Evolutionary conservation across 176 grass and related monocot species (phyloP).

Genomic region (Carex scoparia): DNA sequence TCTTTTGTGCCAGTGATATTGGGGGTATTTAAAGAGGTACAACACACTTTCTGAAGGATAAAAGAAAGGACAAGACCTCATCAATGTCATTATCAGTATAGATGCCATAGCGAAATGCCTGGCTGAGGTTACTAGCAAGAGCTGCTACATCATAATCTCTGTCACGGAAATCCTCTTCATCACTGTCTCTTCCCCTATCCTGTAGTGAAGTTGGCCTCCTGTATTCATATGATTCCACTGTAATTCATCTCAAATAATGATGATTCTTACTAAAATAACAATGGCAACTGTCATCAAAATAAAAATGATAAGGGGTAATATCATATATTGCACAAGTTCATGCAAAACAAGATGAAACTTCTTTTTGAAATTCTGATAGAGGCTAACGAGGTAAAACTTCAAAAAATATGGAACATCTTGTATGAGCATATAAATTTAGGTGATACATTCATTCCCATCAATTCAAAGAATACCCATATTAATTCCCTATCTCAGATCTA

Average conservation of each 20-base stretch:
- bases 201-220: slow-evolving; percentile 84
- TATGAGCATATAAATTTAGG: neutral
- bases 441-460: neutral
- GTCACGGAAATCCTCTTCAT: slow-evolving; percentile 93
- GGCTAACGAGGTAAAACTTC: neutral
- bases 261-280: neutral
- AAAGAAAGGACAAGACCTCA: slow-evolving; percentile 45
- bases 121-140: slow-evolving; percentile 86
- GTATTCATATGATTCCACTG: slow-evolving; percentile 16
- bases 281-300: neutral
- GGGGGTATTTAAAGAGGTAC: neutral
- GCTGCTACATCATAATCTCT: slow-evolving; percentile 96
- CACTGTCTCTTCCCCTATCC: slow-evolving; percentile 88
- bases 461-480: neutral
- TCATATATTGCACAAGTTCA: neutral
- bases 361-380: no score
- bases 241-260: slow-evolving; percentile 16
- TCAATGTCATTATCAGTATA: slow-evolving; percentile 82
- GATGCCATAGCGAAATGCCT: slow-evolving; percentile 84
- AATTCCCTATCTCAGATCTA: neutral
- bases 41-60: neutral
- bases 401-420: neutral
- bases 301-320: neutral
- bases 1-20: slow-evolving; percentile 2
- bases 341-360: neutral